Percentiles rank a stretch among this genome's conserved stretches.
phyloP scores from a whole-genome alignment of 2,329 filamentous ascomycete genomes.

The Fusarium mangiferae region DNA sequence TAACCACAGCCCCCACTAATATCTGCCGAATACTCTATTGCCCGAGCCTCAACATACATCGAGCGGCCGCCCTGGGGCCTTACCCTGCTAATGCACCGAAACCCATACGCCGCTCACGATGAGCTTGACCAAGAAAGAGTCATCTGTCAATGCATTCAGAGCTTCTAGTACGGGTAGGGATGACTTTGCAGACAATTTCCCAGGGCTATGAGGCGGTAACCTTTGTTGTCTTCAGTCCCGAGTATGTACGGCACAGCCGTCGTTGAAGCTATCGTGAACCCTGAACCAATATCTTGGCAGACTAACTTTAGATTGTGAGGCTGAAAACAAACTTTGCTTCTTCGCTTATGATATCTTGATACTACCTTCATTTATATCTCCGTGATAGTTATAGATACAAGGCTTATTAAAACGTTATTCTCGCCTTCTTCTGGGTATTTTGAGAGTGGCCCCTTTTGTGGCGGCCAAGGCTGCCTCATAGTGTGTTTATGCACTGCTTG shows the following conservation, averaged over 20 bases:
- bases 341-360: not conserved
- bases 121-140: not conserved
- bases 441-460: not conserved
- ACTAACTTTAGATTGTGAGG: not conserved
- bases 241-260: not conserved
- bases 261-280: constrained; percentile 2
- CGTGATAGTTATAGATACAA: not conserved
- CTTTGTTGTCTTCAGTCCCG: not conserved
- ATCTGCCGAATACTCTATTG: not conserved
- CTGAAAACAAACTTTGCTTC: not conserved
- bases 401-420: not conserved
- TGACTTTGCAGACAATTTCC: not conserved
- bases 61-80: not conserved
- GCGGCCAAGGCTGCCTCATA: not conserved
- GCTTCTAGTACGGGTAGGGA: not conserved
- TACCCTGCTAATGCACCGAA: not conserved
- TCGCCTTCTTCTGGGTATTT: not conserved
- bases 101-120: not conserved
- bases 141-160: not conserved
- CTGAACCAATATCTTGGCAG: not conserved
- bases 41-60: not conserved
- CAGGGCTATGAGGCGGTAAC: not conserved
- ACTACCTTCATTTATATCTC: not conserved
- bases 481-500: not conserved
- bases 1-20: not conserved